phyloP scores from a whole-genome alignment of 805 yeast species.

The Starmerella tilneyi region DNA sequence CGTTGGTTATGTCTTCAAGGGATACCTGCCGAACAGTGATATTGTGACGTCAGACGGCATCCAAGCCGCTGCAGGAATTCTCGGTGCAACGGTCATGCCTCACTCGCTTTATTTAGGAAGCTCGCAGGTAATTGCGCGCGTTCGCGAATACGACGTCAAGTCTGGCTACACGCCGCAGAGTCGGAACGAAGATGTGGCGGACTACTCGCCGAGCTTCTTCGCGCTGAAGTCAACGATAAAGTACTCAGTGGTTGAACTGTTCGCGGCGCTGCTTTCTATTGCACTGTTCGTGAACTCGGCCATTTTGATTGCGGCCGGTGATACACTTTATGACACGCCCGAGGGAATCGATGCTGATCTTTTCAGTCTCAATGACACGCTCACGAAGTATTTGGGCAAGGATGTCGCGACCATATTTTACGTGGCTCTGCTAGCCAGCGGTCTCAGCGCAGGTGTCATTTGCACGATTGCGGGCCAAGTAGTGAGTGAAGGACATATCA shows the following conservation, averaged over 20 bases:
- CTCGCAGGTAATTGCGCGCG: conserved; percentile 76
- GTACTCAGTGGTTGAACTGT: conserved; percentile 62
- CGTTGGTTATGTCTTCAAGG: conserved; percentile 54
- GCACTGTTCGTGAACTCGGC: conserved; percentile 83
- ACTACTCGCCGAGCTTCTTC: conserved; percentile 57
- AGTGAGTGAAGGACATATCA: conserved; percentile 80
- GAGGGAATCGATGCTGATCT: conserved; percentile 68
- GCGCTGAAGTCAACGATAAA: conserved; percentile 65
- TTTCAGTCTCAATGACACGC: conserved; percentile 59
- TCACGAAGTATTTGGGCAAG: conserved; percentile 52
- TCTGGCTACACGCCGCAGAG: conserved; percentile 38
- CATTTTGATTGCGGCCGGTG: conserved; percentile 70
- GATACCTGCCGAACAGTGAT: conserved; percentile 48
- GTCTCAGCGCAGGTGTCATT: conserved; percentile 84
- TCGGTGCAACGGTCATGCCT: conserved; percentile 95
- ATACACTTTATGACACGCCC: conserved; percentile 58
- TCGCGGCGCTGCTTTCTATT: conserved; percentile 59
- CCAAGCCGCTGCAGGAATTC: conserved; percentile 68
- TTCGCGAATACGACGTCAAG: conserved; percentile 64
- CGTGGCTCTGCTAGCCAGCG: conserved; percentile 72
- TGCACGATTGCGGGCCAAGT: conserved; percentile 92
- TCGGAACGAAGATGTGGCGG: conserved; percentile 25
- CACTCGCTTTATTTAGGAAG: conserved; percentile 82
- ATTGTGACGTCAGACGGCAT: conserved; percentile 55
- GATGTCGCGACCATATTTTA: conserved; percentile 78